Evolutionary conservation across 306 rosid species (phyloP).

Genomic region (Rosa rugosa): DNA sequence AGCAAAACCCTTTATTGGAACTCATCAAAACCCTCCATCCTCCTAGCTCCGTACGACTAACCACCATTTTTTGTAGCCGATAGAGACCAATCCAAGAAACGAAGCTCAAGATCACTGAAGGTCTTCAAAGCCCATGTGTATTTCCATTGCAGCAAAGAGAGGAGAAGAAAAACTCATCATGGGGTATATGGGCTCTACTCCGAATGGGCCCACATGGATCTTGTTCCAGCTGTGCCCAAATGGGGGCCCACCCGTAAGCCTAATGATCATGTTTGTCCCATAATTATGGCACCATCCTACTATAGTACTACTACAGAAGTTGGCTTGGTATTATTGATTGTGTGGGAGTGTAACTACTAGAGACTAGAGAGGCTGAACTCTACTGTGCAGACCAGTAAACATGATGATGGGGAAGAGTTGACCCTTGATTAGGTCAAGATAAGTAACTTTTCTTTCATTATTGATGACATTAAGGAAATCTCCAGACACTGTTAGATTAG

Average conservation of each 20-base stretch:
- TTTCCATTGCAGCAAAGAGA: neutral
- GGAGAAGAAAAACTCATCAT: neutral
- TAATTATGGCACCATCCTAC: constrained; percentile 40
- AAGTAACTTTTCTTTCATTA: neutral
- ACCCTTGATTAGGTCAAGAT: constrained; percentile 22
- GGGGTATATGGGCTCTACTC: constrained; percentile 7
- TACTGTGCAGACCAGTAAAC: neutral
- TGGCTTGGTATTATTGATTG: constrained; percentile 23
- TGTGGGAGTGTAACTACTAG: neutral
- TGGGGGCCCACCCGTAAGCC: constrained; percentile 26
- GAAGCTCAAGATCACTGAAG: neutral
- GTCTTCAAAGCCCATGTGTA: neutral
- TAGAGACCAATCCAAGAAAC: constrained; percentile 12
- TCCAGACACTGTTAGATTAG: neutral
- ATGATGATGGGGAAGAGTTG: constrained; percentile 34
- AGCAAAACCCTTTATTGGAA: constrained; percentile 60
- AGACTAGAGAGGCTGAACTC: constrained; percentile 13
- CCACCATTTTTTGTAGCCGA: constrained; percentile 9
- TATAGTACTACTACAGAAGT: neutral
- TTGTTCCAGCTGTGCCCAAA: constrained; percentile 45
- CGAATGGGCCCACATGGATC: constrained; percentile 44
- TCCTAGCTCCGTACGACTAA: neutral
- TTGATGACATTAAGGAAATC: neutral
- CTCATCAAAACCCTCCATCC: constrained; percentile 44
- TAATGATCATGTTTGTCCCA: constrained; percentile 48